These are phyloP conservation scores for Plasmodium ovale DNA, from an alignment of 169 alveolate species.

Conservation along the genomic window DNA sequence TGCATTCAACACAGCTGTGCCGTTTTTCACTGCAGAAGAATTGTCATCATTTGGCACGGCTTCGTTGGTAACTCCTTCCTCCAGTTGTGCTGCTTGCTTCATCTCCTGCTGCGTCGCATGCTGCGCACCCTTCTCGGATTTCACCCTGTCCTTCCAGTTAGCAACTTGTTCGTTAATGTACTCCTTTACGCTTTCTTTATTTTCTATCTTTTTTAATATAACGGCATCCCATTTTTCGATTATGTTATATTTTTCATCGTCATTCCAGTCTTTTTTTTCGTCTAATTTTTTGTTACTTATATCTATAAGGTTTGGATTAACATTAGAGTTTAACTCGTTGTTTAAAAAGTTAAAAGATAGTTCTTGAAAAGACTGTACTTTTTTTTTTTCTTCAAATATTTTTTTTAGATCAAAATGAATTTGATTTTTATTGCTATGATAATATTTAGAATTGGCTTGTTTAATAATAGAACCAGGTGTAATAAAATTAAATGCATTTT, in stretches of 20 bases:
- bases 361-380: conserved; percentile 60
- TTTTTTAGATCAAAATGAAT: conserved; percentile 60
- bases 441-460: conserved; percentile 13
- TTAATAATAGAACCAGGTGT: conserved; percentile 61
- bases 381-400: conserved; percentile 58
- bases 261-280: conserved; percentile 43
- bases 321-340: conserved; percentile 7
- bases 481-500: conserved; percentile 63
- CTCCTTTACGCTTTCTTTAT: conserved; percentile 53
- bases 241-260: conserved; percentile 35
- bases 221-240: conserved; percentile 67
- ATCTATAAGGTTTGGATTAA: conserved; percentile 57
- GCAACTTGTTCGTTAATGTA: conserved; percentile 27
- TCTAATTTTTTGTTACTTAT: conserved; percentile 10
- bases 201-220: conserved; percentile 35
- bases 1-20: neutral
- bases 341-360: conserved; percentile 59
- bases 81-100: no score
- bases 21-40: no score
- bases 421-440: conserved; percentile 3
- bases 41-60: neutral
- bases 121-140: neutral
- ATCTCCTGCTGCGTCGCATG: no score
- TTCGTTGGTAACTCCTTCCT: neutral
- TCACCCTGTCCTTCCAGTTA: conserved; percentile 27